Percentiles rank a stretch among this genome's conserved stretches.
phyloP scores from a whole-genome alignment of 2,329 filamentous ascomycete genomes.

The Talaromyces atroroseus region DNA sequence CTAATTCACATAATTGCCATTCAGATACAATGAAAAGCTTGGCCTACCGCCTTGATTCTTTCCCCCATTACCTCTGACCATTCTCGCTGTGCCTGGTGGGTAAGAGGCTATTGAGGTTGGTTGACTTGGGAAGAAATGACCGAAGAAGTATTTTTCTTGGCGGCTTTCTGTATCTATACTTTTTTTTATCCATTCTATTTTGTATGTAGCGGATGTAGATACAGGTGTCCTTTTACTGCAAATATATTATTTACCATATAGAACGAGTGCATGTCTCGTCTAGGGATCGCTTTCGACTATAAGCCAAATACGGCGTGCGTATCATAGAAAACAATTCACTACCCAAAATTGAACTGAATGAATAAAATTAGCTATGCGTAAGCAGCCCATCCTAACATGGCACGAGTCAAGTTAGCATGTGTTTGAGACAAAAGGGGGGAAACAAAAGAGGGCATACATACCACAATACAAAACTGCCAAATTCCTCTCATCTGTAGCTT shows the following conservation, averaged over 20 bases:
- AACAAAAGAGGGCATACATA: constrained; percentile 43
- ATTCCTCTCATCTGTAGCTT: constrained; percentile 89
- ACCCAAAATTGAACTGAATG: neutral
- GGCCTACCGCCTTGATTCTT: neutral
- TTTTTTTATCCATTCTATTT: neutral
- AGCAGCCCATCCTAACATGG: constrained; percentile 45
- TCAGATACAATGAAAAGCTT: constrained; percentile 8
- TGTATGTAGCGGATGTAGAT: neutral
- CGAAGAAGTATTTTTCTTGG: neutral
- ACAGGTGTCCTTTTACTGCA: neutral
- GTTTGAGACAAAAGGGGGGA: constrained; percentile 9
- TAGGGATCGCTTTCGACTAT: no score
- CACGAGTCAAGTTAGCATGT: neutral
- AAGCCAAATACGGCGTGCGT: neutral
- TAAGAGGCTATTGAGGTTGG: neutral
- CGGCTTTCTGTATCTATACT: neutral
- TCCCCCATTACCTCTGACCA: neutral
- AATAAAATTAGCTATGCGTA: constrained; percentile 32
- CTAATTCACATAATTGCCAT: constrained; percentile 13
- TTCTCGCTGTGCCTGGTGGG: neutral
- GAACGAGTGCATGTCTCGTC: neutral
- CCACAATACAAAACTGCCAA: constrained; percentile 83
- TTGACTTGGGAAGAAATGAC: neutral
- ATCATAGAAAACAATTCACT: neutral
- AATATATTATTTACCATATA: neutral